Evolutionary conservation across 140 eudicot genomes (phyloP).

Genomic region (Artemisia princeps): DNA sequence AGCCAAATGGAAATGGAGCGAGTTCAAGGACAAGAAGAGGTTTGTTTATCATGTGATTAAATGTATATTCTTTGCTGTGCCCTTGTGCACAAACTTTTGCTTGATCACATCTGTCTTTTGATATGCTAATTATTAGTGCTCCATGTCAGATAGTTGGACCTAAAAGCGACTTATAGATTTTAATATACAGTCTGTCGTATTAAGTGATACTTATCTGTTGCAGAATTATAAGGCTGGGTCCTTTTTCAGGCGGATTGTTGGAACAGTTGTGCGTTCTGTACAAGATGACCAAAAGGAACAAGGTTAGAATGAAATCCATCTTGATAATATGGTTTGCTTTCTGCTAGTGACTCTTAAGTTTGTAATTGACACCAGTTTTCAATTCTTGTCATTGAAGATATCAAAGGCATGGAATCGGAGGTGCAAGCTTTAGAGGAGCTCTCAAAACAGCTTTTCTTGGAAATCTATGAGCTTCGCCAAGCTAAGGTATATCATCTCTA

Average conservation of each 20-base stretch:
- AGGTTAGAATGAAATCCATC: slow-evolving; percentile 42
- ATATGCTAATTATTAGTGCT: not conserved
- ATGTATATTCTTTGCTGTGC: slow-evolving; percentile 2
- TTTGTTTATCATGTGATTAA: slow-evolving; percentile 17
- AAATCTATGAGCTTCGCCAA: slow-evolving; percentile 90
- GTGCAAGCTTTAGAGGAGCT: slow-evolving; percentile 92
- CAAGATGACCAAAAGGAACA: slow-evolving; percentile 97
- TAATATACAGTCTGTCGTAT: not conserved
- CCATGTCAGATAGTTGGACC: slow-evolving; percentile 5
- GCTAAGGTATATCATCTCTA: slow-evolving; percentile 53
- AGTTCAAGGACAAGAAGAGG: slow-evolving; percentile 90
- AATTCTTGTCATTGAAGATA: slow-evolving; percentile 47
- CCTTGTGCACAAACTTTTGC: slow-evolving; percentile 6
- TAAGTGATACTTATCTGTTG: slow-evolving; percentile 23
- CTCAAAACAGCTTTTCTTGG: slow-evolving; percentile 86
- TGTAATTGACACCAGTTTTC: slow-evolving; percentile 5
- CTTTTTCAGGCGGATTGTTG: slow-evolving; percentile 77
- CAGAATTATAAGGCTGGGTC: slow-evolving; percentile 76
- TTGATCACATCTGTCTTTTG: slow-evolving; percentile 7
- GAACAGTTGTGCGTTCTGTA: slow-evolving; percentile 95
- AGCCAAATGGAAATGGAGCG: slow-evolving; percentile 83
- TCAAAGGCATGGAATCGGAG: slow-evolving; percentile 78
- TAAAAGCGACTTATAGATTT: not conserved
- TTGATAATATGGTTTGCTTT: not conserved
- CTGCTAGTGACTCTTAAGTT: not conserved